A percentile compares a stretch with the other conserved stretches of the same genome.
Evolutionary conservation across 331 rosid genomes (phyloP).

Genomic region (Malus hybrid): DNA sequence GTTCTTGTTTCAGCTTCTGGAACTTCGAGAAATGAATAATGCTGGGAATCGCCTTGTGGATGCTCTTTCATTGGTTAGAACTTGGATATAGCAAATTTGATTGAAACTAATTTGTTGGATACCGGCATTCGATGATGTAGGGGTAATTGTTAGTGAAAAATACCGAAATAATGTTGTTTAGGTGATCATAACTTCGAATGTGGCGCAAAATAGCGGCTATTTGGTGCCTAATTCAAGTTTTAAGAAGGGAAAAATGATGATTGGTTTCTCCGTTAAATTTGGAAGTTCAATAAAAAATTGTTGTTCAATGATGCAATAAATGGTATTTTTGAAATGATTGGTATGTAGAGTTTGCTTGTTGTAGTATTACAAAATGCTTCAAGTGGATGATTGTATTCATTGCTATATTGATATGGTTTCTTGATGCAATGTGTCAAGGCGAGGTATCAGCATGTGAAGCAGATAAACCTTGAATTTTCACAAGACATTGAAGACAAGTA

Average conservation of each 20-base stretch:
- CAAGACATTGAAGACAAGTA: constrained; percentile 67
- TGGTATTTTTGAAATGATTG: neutral
- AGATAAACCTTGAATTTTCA: constrained; percentile 71
- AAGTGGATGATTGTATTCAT: neutral
- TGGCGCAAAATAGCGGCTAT: neutral
- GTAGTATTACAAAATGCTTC: neutral
- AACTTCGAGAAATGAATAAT: constrained; percentile 59
- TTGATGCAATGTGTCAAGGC: constrained; percentile 36
- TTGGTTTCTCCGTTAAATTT: neutral
- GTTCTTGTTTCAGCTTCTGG: constrained; percentile 31
- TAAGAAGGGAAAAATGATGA: neutral
- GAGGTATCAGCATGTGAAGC: constrained; percentile 47
- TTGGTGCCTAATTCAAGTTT: neutral
- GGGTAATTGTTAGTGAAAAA: neutral
- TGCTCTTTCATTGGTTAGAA: constrained; percentile 76
- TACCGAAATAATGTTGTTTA: neutral
- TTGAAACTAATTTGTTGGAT: neutral
- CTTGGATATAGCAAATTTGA: constrained; percentile 20
- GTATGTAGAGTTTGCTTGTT: neutral
- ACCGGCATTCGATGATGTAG: neutral
- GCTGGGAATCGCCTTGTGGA: constrained; percentile 68
- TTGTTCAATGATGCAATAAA: neutral
- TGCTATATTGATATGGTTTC: neutral
- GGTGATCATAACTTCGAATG: neutral
- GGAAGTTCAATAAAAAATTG: neutral